Evolutionary conservation across 768 basidiomycete species (phyloP).

Genomic region (Dacryopinax primogenitus): DNA sequence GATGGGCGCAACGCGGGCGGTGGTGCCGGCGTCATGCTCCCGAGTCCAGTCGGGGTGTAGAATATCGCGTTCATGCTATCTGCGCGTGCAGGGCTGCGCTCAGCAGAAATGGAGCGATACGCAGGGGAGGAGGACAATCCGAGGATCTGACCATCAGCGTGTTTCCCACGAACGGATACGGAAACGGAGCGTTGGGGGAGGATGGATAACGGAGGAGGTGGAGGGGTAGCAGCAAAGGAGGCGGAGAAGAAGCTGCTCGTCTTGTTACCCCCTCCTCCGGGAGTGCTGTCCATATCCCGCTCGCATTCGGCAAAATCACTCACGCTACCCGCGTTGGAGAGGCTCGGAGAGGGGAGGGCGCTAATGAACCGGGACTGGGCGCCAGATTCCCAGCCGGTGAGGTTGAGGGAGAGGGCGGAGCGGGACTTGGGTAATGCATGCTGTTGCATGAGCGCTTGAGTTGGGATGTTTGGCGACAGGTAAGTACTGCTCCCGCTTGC

Average conservation of each 20-base stretch:
- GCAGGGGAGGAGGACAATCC: not conserved
- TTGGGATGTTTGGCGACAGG: not conserved
- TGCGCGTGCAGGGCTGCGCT: not conserved
- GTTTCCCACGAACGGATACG: not conserved
- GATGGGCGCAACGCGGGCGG: not conserved
- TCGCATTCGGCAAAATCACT: not conserved
- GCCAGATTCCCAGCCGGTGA: not conserved
- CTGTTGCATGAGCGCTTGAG: not conserved
- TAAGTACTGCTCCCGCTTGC: not conserved
- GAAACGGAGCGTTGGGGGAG: not conserved
- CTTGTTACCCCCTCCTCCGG: not conserved
- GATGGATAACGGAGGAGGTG: not conserved
- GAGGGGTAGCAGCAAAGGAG: not conserved
- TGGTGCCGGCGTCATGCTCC: not conserved
- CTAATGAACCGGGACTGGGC: not conserved
- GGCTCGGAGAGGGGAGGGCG: not conserved
- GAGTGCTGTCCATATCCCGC: not conserved
- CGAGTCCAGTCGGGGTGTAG: not conserved
- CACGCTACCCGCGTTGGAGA: not conserved
- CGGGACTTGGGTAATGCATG: not conserved
- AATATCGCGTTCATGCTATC: not conserved
- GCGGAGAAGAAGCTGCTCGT: not conserved
- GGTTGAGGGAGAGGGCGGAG: not conserved
- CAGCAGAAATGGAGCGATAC: not conserved
- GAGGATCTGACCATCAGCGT: not conserved